Percentiles rank a stretch among this genome's conserved stretches.
Conservation (phyloP, 306 rosid genomes). For the peach (Prunus persica) region DNA sequence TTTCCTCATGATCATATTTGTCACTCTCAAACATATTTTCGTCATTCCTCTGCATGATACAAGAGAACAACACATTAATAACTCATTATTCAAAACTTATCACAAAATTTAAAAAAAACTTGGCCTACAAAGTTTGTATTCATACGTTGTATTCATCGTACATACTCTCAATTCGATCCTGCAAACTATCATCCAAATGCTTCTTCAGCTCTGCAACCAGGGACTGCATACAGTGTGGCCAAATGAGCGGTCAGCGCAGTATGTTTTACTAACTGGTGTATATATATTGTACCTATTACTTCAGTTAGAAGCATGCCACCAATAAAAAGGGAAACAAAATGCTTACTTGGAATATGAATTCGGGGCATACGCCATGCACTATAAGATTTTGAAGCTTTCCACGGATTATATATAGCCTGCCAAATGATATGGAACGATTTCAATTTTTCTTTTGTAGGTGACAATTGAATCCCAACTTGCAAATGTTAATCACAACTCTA, state of each 20-base stretch:
- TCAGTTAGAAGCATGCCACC: too few species aligned
- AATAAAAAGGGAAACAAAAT: background rate
- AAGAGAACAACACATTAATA: background rate
- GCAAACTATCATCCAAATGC: constrained; percentile 34
- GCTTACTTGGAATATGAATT: constrained; percentile 57
- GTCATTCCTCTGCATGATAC: constrained; percentile 35
- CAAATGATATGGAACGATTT: background rate
- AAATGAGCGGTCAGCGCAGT: too few species aligned
- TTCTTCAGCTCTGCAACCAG: constrained; percentile 44
- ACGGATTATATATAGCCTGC: constrained; percentile 62
- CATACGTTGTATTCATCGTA: constrained; percentile 55
- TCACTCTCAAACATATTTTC: constrained; percentile 35
- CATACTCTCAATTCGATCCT: constrained; percentile 43
- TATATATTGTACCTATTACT: too few species aligned
- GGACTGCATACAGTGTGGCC: constrained; percentile 24
- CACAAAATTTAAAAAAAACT: background rate
- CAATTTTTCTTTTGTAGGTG: background rate
- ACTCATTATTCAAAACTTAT: background rate
- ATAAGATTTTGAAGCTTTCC: constrained; percentile 61
- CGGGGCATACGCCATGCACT: constrained; percentile 54
- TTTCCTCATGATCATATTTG: constrained; percentile 14
- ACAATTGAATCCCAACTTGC: background rate
- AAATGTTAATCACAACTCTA: background rate
- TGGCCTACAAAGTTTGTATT: background rate
- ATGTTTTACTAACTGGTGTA: too few species aligned